Percentiles rank a stretch among this genome's conserved stretches.
phyloP scores from a whole-genome alignment of 768 basidiomycete species.

The Podaxis sp. region DNA sequence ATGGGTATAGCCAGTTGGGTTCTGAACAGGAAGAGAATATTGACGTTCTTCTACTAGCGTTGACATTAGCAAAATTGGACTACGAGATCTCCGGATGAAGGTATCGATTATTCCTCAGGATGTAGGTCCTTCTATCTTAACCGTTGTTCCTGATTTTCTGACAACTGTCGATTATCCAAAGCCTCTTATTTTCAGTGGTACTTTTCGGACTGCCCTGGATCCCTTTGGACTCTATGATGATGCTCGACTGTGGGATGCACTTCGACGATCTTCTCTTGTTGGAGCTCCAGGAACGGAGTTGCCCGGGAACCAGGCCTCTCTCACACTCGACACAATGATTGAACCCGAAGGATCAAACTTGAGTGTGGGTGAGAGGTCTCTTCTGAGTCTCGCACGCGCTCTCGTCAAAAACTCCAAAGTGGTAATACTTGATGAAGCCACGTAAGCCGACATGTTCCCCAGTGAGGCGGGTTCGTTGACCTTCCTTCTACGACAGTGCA shows the following conservation, averaged over 20 bases:
- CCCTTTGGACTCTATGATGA: conserved; percentile 61
- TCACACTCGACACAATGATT: conserved; percentile 71
- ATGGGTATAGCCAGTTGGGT: conserved; percentile 37
- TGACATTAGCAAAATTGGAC: conserved; percentile 65
- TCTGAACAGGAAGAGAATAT: conserved; percentile 5
- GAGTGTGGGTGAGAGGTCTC: conserved; percentile 65
- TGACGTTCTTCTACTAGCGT: conserved; percentile 28
- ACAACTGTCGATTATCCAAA: neutral
- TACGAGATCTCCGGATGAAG: conserved; percentile 55
- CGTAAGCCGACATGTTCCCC: conserved; percentile 20
- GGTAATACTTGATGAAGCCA: conserved; percentile 80
- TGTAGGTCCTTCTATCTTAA: conserved; percentile 27
- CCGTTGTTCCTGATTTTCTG: neutral
- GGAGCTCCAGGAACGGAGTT: conserved; percentile 15
- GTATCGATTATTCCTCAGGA: conserved; percentile 70
- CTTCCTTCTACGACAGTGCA: conserved; percentile 29
- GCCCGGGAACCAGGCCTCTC: conserved; percentile 47
- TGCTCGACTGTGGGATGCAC: conserved; percentile 65
- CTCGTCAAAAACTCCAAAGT: conserved; percentile 73
- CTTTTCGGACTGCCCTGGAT: conserved; percentile 54
- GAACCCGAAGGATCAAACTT: conserved; percentile 76
- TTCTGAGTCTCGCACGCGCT: conserved; percentile 77
- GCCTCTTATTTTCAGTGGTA: conserved; percentile 26
- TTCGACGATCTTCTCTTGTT: conserved; percentile 52
- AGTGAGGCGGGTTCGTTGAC: neutral